phyloP scores from a whole-genome alignment of 192 early-diverging fungal species.

The Coemansia sp. region DNA sequence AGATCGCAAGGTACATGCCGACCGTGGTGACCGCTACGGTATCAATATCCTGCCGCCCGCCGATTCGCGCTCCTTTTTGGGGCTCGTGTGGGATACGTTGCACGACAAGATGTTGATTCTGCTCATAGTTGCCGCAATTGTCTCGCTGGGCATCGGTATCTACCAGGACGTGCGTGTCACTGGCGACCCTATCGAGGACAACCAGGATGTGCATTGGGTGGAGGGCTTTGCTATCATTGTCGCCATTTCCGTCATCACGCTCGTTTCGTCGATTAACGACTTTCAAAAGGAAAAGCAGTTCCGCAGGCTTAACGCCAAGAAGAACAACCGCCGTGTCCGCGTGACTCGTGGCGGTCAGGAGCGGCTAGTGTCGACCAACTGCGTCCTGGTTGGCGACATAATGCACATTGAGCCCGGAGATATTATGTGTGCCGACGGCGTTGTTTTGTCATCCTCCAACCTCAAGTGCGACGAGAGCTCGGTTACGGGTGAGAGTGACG shows the following conservation, averaged over 20 bases:
- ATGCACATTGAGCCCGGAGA: constrained; percentile 89
- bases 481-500: constrained; percentile 93
- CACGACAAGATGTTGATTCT: constrained; percentile 85
- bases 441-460: constrained; percentile 82
- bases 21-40: constrained; percentile 68
- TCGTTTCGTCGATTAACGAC: constrained; percentile 81
- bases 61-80: constrained; percentile 71
- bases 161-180: constrained; percentile 76
- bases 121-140: constrained; percentile 73
- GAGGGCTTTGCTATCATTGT: constrained; percentile 86
- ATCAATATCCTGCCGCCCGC: constrained; percentile 71
- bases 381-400: constrained; percentile 92
- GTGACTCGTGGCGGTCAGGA: constrained; percentile 74
- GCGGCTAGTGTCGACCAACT: constrained; percentile 71
- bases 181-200: constrained; percentile 43
- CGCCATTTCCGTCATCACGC: constrained; percentile 77
- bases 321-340: constrained; percentile 80
- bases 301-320: constrained; percentile 82
- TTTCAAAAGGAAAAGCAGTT: constrained; percentile 89
- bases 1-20: constrained; percentile 53
- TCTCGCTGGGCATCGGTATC: constrained; percentile 80
- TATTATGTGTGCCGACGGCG: constrained; percentile 89
- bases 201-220: constrained; percentile 73
- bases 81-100: constrained; percentile 80
- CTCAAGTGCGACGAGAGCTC: constrained; percentile 90